Base-by-base conservation (phyloP, 202 grass and related monocot species). In the Saccharum hybrid region DNA sequence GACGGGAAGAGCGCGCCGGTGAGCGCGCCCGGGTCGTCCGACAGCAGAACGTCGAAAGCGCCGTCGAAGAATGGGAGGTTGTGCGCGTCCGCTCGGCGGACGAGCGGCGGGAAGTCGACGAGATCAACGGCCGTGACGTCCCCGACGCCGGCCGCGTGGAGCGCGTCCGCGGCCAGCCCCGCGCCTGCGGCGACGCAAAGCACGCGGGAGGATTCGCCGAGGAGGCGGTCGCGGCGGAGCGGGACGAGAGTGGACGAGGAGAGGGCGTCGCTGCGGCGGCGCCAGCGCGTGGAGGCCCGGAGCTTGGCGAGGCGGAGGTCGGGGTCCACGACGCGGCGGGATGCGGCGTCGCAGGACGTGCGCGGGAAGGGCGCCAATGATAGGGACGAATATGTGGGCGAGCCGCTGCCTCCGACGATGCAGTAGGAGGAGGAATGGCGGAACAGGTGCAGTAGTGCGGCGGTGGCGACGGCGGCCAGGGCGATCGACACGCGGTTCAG, bases 111-210 rank as follows among this genome's bases (percentile, higher is more conserved):
- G 64, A 93, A 93, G 43, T 98, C 87, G 15, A 98, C 63, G 52
- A 98, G 56, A 65, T 95, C 92, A 38, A 98, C 92, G 83, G 81
- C 92, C 37, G 90, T 95, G 23, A 88, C 89, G 66, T 98, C 92
- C 23, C 52, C 76, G 8, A 98, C 75, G 81, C 90, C 92, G 34
- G 78, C 88, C 33, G 77, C 86, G 74, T 68, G 83, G 40, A 98
- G 78, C 72, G 90, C 90, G 37, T 90, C 90, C 48, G 93, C 90
- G 23, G 80, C 87, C 42, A 79, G 87, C 6, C 92, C 92, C 11
- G 77, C 85, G 14, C 90, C 92, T 2, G 90, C 85, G 8, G 82
- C 88, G 77, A 94, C 66, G 83, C 95, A 95, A 42, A 98, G 92
- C 0, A 87, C 87, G 72, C 88, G 76, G 21, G 95, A 93, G 68